Evolutionary conservation across 257 asterid species (phyloP).

Genomic region (Jaltomata sinuosa): DNA sequence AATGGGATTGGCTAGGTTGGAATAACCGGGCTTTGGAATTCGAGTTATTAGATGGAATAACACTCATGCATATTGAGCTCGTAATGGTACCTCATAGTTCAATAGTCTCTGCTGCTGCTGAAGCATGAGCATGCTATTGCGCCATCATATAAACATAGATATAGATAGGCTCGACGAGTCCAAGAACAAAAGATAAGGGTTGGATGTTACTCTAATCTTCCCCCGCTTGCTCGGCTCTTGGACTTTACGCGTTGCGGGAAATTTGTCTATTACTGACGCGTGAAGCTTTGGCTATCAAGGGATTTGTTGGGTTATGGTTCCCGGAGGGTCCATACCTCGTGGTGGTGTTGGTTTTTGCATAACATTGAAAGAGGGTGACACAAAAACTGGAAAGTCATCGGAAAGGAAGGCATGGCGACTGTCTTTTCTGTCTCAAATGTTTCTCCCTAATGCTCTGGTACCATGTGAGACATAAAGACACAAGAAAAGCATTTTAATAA

Average conservation of each 20-base stretch:
- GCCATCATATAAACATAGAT: not conserved
- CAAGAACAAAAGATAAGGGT: not conserved
- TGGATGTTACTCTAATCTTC: too few species aligned
- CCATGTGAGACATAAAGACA: not conserved
- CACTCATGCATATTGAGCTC: not conserved
- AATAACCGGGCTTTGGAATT: not conserved
- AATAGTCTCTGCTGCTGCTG: not conserved
- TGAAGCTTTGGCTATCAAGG: not conserved
- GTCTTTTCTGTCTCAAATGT: not conserved
- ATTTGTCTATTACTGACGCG: not conserved
- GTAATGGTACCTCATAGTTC: not conserved
- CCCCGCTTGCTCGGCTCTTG: too few species aligned
- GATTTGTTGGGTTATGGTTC: not conserved
- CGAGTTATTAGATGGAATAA: not conserved
- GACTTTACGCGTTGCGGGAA: too few species aligned
- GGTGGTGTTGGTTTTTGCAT: not conserved
- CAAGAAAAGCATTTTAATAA: not conserved
- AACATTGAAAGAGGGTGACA: not conserved
- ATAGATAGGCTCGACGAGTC: not conserved
- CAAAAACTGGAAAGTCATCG: too few species aligned
- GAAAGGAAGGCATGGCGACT: too few species aligned
- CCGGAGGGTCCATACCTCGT: not conserved
- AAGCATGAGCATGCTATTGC: not conserved
- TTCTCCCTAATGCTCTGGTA: not conserved
- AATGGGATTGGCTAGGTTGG: not conserved